Percentiles rank a stretch among this genome's conserved stretches.
Conservation (phyloP, 2,329 filamentous ascomycete species). For the Talaromyces islandicus region DNA sequence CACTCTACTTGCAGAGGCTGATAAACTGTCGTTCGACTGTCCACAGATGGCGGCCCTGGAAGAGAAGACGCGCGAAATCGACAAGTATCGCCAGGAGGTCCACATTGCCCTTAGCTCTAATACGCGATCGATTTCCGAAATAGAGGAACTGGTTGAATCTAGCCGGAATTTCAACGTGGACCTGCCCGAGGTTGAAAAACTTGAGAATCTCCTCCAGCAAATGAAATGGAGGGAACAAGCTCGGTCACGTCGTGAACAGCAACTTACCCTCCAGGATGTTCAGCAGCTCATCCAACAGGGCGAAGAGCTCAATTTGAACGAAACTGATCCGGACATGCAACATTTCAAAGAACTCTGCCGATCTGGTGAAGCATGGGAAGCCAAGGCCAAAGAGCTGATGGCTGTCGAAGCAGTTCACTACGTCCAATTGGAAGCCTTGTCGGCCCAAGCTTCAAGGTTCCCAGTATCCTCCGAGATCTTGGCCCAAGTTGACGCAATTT, state of each 20-base stretch:
- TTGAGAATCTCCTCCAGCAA: slow-evolving; percentile 76
- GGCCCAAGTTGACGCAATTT: slow-evolving; percentile 76
- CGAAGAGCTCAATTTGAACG: slow-evolving; percentile 67
- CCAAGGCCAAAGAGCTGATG: slow-evolving; percentile 87
- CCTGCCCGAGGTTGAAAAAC: slow-evolving; percentile 75
- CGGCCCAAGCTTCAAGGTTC: slow-evolving; percentile 70
- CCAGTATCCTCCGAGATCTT: slow-evolving; percentile 80
- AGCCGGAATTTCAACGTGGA: slow-evolving; percentile 87
- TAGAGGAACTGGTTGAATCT: slow-evolving; percentile 86
- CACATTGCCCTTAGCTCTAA: slow-evolving; percentile 62
- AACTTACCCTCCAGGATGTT: slow-evolving; percentile 72
- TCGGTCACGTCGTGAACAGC: slow-evolving; percentile 57
- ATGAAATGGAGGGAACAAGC: slow-evolving; percentile 84
- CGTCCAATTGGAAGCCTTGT: slow-evolving; percentile 86
- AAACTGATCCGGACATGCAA: slow-evolving; percentile 72
- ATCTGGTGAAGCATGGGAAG: slow-evolving; percentile 81
- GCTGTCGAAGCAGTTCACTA: slow-evolving; percentile 89
- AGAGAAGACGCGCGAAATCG: slow-evolving; percentile 79
- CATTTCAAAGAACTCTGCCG: slow-evolving; percentile 70
- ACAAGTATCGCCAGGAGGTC: slow-evolving; percentile 74
- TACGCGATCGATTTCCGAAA: slow-evolving; percentile 61
- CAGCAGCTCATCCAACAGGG: slow-evolving; percentile 72
- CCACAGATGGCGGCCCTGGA: slow-evolving; percentile 80
- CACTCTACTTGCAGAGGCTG: slow-evolving; percentile 74
- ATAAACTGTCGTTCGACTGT: slow-evolving; percentile 86